Evolutionary conservation across 208 protist genomes (phyloP), one percentile per base, ranked within the genome.

Genomic region (Wallacemonas sp.): DNA sequence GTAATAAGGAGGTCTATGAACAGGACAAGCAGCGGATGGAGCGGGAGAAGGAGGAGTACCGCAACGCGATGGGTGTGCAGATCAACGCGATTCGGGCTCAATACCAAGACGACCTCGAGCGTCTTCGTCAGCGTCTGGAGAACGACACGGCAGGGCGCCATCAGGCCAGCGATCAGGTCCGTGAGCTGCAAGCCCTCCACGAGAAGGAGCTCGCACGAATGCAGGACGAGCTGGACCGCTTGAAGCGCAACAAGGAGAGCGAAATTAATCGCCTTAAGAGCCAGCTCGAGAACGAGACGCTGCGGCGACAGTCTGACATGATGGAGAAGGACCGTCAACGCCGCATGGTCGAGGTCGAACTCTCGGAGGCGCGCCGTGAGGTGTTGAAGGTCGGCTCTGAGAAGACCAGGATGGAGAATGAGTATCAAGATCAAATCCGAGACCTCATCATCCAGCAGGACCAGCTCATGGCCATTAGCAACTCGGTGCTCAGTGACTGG

Each of bases 251-350:
- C 42, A 64, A 63, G 33, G 81, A 88, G 1, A 62, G 51, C 9
- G 80, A 94, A 8, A 55, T 79, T 9, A 30, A 54, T 8, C 75
- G 75, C 1, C 67, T 88, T 27, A 73, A 79, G 47, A 72, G 72
- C 19, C 66, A 80, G 61, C 54, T 84, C 11, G 72, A 82, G 55
- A 81, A 74, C 39, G 78, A 88, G 59, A 45, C 69, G 2, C 46
- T 76, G 46, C 70, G 70, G 2, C 78, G 70, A 1, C 69, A 74
- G 55, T 71, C 74, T 24, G 83, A 84, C 27, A 42, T 89, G 17
- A 75, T 84, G 58, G 78, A 91, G 62, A 88, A 89, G 56, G 82
- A 91, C 49, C 77, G 79, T 12, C 79, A 87, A 62, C 60, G 72
- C n/a, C 77, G 82, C 26, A 46, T 66, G 3, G 31, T 86, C 12